A percentile compares a stretch with the other conserved stretches of the same genome.
phyloP scores from a whole-genome alignment of 176 grass and related monocot genomes.

The Oryza glumipatula region DNA sequence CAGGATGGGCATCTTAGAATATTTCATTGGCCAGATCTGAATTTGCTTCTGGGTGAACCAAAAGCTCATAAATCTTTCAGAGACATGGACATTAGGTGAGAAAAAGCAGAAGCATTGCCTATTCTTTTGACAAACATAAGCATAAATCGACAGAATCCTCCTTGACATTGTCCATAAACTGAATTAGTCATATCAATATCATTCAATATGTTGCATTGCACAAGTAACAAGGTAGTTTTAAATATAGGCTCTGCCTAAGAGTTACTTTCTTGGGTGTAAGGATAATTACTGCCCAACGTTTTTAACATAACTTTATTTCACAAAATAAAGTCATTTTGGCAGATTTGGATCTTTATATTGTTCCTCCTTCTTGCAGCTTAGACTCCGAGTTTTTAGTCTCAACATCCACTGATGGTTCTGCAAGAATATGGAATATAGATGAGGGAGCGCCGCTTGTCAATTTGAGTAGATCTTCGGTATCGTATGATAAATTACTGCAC shows the following conservation, averaged over 20 bases:
- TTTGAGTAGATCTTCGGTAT: constrained; percentile 70
- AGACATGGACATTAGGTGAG: constrained; percentile 97
- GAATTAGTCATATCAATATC: neutral
- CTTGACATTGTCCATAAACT: neutral
- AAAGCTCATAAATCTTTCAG: constrained; percentile 93
- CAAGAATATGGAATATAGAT: constrained; percentile 90
- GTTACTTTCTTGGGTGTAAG: neutral
- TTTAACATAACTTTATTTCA: neutral
- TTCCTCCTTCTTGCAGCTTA: constrained; percentile 60
- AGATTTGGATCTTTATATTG: constrained; percentile 15
- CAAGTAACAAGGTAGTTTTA: constrained; percentile 9
- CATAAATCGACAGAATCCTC: neutral
- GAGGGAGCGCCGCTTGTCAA: constrained; percentile 64
- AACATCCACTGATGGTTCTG: constrained; percentile 84
- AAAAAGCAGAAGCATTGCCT: neutral
- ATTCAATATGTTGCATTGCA: neutral
- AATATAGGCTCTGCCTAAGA: neutral
- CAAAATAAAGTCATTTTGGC: neutral
- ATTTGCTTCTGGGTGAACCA: constrained; percentile 78
- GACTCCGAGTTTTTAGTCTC: constrained; percentile 85
- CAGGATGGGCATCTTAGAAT: constrained; percentile 87
- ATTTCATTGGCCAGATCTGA: constrained; percentile 79
- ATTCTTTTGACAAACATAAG: neutral
- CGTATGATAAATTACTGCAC: constrained; percentile 12
- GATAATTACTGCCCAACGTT: neutral